These are phyloP conservation scores for Echeveria elegans DNA, from an alignment of 164 flowering plant species.

Conservation along the genomic window DNA sequence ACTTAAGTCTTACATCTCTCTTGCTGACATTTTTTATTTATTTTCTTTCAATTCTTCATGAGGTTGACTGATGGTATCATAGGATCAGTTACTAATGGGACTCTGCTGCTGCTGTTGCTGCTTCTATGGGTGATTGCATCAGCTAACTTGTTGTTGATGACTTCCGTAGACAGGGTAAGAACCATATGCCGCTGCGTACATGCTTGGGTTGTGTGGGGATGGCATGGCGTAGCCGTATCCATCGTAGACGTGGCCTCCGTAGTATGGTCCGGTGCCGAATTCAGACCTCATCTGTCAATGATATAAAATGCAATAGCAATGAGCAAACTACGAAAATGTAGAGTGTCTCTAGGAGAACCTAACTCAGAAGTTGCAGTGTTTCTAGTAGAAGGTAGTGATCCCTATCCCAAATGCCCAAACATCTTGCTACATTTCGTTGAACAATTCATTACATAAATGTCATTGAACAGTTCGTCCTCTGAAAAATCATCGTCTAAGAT, in stretches of 20 bases:
- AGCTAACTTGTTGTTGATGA: conserved; percentile 90
- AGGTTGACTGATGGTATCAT: not conserved
- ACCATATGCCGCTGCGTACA: conserved; percentile 74
- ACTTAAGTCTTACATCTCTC: not conserved
- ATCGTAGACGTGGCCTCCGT: conserved; percentile 67
- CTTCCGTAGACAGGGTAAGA: conserved; percentile 71
- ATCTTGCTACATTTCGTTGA: no score
- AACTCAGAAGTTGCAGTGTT: no score
- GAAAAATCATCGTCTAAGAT: no score
- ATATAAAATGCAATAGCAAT: no score
- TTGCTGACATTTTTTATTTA: not conserved
- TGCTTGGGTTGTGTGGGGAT: conserved; percentile 58
- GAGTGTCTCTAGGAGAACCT: no score
- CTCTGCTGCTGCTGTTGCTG: not conserved
- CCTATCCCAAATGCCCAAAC: no score
- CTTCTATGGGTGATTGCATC: conserved; percentile 13
- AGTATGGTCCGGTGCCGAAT: conserved; percentile 21
- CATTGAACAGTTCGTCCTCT: no score
- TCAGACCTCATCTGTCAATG: conserved; percentile 6
- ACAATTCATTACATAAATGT: no score
- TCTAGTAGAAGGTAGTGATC: no score
- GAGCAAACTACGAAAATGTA: no score
- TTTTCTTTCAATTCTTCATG: no score
- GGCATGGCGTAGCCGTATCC: conserved; percentile 68
- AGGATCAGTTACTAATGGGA: not conserved